Evolutionary conservation across 208 protist genomes (phyloP), one percentile per base, ranked within the genome.

Genomic region (Trypanosoma vivax): DNA sequence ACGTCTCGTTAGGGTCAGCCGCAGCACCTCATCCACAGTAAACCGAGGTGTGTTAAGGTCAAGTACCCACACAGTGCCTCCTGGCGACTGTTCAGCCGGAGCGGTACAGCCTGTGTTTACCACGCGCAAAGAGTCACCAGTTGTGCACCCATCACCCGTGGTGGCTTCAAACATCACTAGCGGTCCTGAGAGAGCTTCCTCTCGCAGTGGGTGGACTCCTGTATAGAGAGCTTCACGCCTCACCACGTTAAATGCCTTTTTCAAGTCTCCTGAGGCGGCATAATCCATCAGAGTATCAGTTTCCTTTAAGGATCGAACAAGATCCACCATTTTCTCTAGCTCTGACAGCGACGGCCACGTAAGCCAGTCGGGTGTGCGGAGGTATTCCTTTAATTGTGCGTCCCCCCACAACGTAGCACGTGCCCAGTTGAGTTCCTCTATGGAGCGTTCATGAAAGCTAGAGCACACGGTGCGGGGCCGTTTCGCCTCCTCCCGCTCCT

Each of bases 121-220:
- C 23, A 11, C 41, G 23, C 50, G 34, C 35, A 56, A 18, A 16
- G 35, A 53, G n/a, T 52, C 52, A 16, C 45, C 53, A 30, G 38
- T 23, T 4, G 46, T 51, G 48, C 48, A 50, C 7, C 23, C 33
- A 63, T 42, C 38, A 60, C 60, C 23, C 57, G 11, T 51, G 72
- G 45, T 31, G 5, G 28, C 21, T 11, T n/a, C 29, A 41, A 64
- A 90, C 0, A 67, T 47, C 2, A 60, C n/a, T 35, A 78, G 45
- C 10, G 48, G 19, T 1, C 77, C 78, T 3, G 69, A 65, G 40
- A 89, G 37, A 9, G 48, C 41, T 41, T 79, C 73, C 53, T 68
- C 48, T 29, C 50, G 63, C 42, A 93, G 52, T 3, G 73, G 54
- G 42, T 93, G 75, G 27, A 93, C 51, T 11, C 86, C 86, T 10